Evolutionary conservation across 23 red algal genomes (phyloP).

Genomic region (Chondrus crispus): DNA sequence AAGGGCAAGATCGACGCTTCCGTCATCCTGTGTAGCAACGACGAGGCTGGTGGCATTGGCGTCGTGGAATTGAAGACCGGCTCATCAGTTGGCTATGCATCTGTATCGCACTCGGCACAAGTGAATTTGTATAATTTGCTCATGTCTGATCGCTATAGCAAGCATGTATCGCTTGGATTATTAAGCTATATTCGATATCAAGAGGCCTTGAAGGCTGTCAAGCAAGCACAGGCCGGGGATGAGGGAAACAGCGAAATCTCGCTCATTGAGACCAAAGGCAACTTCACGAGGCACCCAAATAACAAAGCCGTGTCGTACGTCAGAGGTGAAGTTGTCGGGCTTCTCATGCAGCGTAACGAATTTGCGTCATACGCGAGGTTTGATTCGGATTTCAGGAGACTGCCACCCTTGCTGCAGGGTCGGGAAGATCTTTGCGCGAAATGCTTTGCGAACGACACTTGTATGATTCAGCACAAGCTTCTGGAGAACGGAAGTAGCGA

Average conservation of each 20-base stretch:
- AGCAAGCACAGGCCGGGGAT: background rate
- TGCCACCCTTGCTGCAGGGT: conserved; percentile 21
- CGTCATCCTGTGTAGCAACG: conserved; percentile 32
- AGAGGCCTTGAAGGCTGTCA: conserved; percentile 18
- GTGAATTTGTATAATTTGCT: conserved; percentile 65
- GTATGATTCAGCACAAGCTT: conserved; percentile 32
- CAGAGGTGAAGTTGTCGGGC: background rate
- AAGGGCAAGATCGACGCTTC: conserved; percentile 94
- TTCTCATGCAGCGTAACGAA: conserved; percentile 52
- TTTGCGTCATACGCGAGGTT: conserved; percentile 9
- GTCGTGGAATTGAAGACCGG: conserved; percentile 80
- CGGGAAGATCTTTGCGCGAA: conserved; percentile 10
- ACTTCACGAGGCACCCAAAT: no score
- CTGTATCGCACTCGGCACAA: conserved; percentile 65
- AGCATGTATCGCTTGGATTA: conserved; percentile 6
- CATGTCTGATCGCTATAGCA: conserved; percentile 70
- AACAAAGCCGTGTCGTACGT: no score
- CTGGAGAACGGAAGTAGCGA: background rate
- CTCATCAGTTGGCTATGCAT: conserved; percentile 1
- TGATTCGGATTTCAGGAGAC: background rate
- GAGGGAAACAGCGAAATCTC: no score
- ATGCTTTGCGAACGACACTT: conserved; percentile 30
- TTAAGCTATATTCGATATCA: conserved; percentile 54
- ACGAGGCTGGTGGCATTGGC: conserved; percentile 16
- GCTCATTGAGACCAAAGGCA: no score